A percentile compares a stretch with the other conserved stretches of the same genome.
phyloP scores from a whole-genome alignment of 1,284 basidiomycete genomes.

The Rhizoctonia solani region DNA sequence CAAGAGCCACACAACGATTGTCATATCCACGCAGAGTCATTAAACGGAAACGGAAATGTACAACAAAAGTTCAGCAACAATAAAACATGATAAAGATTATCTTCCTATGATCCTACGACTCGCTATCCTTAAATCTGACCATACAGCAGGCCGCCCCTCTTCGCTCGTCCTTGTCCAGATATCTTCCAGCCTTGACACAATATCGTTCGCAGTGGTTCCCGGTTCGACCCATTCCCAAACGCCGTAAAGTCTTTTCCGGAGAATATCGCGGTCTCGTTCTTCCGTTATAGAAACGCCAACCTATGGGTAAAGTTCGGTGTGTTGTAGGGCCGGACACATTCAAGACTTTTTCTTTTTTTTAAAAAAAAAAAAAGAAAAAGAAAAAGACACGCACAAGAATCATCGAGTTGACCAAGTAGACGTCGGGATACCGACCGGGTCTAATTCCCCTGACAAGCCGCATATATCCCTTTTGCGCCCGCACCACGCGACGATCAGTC shows the following conservation, averaged over 20 bases:
- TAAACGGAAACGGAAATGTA: too few relatives aligned
- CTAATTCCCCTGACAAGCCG: background rate
- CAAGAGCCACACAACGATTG: too few relatives aligned
- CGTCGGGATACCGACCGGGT: background rate
- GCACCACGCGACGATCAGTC: background rate
- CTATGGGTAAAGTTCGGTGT: background rate
- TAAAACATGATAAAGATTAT: background rate
- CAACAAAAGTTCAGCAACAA: background rate
- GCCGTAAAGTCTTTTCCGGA: background rate
- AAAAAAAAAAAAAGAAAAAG: background rate
- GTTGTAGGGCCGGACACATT: too few relatives aligned
- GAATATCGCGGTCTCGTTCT: background rate
- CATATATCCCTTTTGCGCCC: background rate
- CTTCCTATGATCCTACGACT: background rate
- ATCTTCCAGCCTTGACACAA: background rate
- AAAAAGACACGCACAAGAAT: background rate
- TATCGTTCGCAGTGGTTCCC: background rate
- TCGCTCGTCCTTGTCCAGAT: background rate
- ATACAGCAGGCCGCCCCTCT: slow-evolving; percentile 10
- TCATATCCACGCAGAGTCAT: too few relatives aligned
- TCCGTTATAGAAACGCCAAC: slow-evolving; percentile 1
- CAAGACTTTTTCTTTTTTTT: too few relatives aligned
- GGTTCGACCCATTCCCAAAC: slow-evolving; percentile 10
- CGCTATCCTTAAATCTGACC: slow-evolving; percentile 1
- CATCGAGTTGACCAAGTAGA: background rate